Evolutionary conservation across 352 stramenopile genomes (phyloP).

Genomic region (Hyaloperonospora brassicae): DNA sequence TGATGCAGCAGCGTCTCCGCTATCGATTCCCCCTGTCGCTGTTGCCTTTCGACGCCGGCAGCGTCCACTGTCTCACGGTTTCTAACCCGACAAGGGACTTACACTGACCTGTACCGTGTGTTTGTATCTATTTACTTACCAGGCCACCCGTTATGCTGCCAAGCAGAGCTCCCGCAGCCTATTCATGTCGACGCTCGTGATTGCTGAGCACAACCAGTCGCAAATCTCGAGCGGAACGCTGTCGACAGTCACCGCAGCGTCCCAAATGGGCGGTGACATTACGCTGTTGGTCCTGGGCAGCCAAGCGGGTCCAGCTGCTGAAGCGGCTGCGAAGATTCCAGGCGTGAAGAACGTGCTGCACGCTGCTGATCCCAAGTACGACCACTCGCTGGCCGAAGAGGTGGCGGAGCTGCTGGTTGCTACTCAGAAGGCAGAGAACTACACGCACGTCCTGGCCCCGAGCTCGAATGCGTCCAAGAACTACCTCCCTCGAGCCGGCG

Average conservation of each 20-base stretch:
- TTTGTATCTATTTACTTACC: background rate
- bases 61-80: background rate
- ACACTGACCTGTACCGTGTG: background rate
- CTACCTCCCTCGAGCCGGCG: constrained; percentile 92
- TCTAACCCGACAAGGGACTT: background rate
- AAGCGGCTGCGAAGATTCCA: constrained; percentile 64
- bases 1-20: constrained; percentile 1
- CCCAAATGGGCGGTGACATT: constrained; percentile 74
- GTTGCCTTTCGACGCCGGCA: background rate
- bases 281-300: constrained; percentile 69
- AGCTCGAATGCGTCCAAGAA: constrained; percentile 95
- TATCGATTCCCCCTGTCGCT: constrained; percentile 1
- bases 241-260: constrained; percentile 79
- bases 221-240: constrained; percentile 69
- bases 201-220: constrained; percentile 81
- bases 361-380: constrained; percentile 79
- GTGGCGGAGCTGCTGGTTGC: constrained; percentile 74
- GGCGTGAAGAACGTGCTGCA: constrained; percentile 81
- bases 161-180: constrained; percentile 22
- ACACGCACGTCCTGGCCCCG: constrained; percentile 91
- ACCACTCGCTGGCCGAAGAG: constrained; percentile 84
- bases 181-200: constrained; percentile 73
- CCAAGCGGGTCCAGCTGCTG: constrained; percentile 46
- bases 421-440: constrained; percentile 54
- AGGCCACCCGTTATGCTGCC: constrained; percentile 48